These are phyloP conservation scores for Dendrobium chrysotoxum DNA, from an alignment of 106 monocot species.

Conservation along the genomic window DNA sequence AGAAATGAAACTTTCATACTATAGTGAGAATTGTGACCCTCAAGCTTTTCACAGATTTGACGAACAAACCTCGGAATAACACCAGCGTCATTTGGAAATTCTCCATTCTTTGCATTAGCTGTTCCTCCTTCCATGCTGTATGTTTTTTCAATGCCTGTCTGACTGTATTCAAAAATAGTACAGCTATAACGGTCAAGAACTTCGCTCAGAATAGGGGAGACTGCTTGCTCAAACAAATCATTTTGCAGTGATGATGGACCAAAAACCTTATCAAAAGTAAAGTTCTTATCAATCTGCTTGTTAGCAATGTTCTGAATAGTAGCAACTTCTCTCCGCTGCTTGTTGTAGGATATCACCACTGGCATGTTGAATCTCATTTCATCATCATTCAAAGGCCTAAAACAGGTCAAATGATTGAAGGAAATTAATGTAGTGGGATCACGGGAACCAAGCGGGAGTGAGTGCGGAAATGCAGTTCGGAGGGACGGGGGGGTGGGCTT, in stretches of 20 bases:
- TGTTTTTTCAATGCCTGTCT: slow-evolving; percentile 17
- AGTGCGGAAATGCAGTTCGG: no score
- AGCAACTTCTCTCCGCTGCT: slow-evolving; percentile 45
- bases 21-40: slow-evolving; percentile 47
- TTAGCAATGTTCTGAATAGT: slow-evolving; percentile 49
- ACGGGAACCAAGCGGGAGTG: no score
- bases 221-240: slow-evolving; percentile 45
- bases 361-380: slow-evolving; percentile 37
- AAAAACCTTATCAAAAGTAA: slow-evolving; percentile 62
- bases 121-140: slow-evolving; percentile 55
- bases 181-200: slow-evolving; percentile 21
- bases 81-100: slow-evolving; percentile 55
- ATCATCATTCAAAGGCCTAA: slow-evolving; percentile 47
- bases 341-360: slow-evolving; percentile 43
- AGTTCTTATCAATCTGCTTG: slow-evolving; percentile 27
- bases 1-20: slow-evolving; percentile 63
- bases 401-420: slow-evolving; percentile 2
- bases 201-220: slow-evolving; percentile 44
- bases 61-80: slow-evolving; percentile 54
- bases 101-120: slow-evolving; percentile 29
- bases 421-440: not conserved
- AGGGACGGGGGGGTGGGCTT: no score
- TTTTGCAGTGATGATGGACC: slow-evolving; percentile 53
- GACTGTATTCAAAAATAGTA: slow-evolving; percentile 17
- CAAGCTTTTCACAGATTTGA: slow-evolving; percentile 53